A percentile compares a stretch with the other conserved stretches of the same genome.
These are phyloP conservation scores for Phytophthora megakarya DNA, from an alignment of 352 stramenopile genomes.

Conservation along the genomic window DNA sequence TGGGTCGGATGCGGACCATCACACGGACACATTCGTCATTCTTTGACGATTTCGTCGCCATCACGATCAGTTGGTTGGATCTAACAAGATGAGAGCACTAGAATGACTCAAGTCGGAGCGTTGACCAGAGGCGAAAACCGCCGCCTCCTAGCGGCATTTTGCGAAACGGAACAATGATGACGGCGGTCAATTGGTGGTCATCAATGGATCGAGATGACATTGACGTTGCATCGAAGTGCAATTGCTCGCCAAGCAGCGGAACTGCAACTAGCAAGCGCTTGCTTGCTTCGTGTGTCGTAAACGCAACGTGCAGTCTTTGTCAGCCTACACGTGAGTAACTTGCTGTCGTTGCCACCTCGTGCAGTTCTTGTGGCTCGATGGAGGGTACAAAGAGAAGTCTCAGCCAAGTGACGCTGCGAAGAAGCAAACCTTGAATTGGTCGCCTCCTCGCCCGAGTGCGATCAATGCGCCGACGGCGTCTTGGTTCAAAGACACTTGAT, in stretches of 20 bases:
- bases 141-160: constrained; percentile 10
- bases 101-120: not conserved
- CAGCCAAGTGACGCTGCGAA: not conserved
- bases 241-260: constrained; percentile 15
- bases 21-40: constrained; percentile 95
- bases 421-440: not conserved
- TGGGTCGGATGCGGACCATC: constrained; percentile 95
- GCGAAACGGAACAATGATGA: constrained; percentile 3
- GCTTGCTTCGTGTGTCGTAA: constrained; percentile 24
- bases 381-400: constrained; percentile 3
- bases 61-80: constrained; percentile 1
- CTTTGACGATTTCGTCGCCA: constrained; percentile 57
- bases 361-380: constrained; percentile 1
- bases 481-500: no score
- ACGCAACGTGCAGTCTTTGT: constrained; percentile 17
- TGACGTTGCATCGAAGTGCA: constrained; percentile 16
- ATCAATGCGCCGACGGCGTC: no score
- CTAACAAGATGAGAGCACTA: not conserved
- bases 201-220: no score
- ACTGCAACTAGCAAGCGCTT: constrained; percentile 19
- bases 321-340: constrained; percentile 24
- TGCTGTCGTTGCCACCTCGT: constrained; percentile 15
- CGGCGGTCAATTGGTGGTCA: constrained; percentile 6
- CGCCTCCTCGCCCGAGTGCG: not conserved
- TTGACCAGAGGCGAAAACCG: constrained; percentile 12